Evolutionary conservation across 306 rosid species (phyloP).

Genomic region (Cucumis melo): DNA sequence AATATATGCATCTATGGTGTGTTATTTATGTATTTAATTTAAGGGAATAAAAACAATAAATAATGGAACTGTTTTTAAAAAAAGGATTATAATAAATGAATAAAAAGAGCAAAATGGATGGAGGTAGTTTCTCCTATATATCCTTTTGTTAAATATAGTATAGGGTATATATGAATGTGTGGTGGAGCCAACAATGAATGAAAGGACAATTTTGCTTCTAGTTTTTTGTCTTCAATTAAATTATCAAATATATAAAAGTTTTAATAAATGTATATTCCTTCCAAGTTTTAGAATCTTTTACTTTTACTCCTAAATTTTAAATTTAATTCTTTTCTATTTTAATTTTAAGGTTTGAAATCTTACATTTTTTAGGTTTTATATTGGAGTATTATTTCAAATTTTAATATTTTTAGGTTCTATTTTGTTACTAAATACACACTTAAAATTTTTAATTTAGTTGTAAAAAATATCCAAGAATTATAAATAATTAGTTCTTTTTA

Average conservation of each 20-base stretch:
- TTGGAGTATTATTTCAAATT: too few relatives aligned
- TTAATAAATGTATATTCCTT: too few relatives aligned
- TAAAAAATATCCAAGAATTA: too few relatives aligned
- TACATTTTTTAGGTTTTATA: too few relatives aligned
- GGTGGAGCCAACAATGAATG: not conserved
- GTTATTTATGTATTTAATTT: not conserved
- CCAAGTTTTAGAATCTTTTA: too few relatives aligned
- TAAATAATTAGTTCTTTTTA: too few relatives aligned
- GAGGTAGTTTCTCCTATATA: not conserved
- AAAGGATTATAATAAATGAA: not conserved
- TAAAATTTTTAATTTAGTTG: too few relatives aligned
- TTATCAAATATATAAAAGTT: not conserved
- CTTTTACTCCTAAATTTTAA: too few relatives aligned
- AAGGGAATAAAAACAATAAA: not conserved
- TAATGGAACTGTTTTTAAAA: not conserved
- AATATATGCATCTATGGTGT: not conserved
- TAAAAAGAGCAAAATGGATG: not conserved
- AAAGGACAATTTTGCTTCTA: not conserved
- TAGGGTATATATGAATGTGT: not conserved
- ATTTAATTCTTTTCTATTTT: too few relatives aligned
- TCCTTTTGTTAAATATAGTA: not conserved
- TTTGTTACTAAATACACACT: too few relatives aligned
- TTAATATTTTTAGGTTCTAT: too few relatives aligned
- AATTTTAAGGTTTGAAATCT: too few relatives aligned
- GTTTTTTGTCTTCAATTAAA: not conserved